Evolutionary conservation across 495 filamentous ascomycete species (phyloP).

Genomic region (Neurospora sp.): DNA sequence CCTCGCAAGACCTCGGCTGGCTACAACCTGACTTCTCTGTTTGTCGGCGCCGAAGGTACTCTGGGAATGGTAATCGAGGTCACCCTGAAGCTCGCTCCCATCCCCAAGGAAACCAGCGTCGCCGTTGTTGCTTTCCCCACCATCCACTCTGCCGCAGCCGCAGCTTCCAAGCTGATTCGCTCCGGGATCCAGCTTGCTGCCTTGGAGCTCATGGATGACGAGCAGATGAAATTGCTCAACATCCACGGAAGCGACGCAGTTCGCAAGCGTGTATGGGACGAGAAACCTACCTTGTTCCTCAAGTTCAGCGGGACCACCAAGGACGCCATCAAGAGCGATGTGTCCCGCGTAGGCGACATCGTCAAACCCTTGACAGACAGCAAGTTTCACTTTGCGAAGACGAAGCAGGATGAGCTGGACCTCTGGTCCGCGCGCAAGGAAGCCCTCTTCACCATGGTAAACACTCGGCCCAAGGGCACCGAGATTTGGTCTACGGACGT

Average conservation of each 20-base stretch:
- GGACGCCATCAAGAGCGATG: conserved; percentile 27
- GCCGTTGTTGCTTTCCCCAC: conserved; percentile 54
- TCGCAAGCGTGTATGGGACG: conserved; percentile 42
- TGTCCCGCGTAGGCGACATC: conserved; percentile 26
- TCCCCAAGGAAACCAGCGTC: conserved; percentile 53
- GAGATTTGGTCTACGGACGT: conserved; percentile 64
- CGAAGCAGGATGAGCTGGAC: conserved; percentile 47
- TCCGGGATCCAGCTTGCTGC: conserved; percentile 58
- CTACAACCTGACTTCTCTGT: conserved; percentile 73
- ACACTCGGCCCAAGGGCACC: conserved; percentile 35
- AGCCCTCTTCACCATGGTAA: conserved; percentile 49
- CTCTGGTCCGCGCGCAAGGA: conserved; percentile 63
- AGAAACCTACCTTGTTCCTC: conserved; percentile 62
- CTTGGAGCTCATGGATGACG: conserved; percentile 64
- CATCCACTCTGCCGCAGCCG: conserved; percentile 51
- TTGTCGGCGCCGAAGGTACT: conserved; percentile 89
- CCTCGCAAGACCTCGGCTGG: conserved; percentile 68
- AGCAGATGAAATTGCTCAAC: conserved; percentile 65
- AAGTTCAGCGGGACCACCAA: conserved; percentile 34
- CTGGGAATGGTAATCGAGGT: conserved; percentile 83
- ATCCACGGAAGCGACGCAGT: conserved; percentile 46
- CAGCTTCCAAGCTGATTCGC: conserved; percentile 53
- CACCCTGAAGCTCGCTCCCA: conserved; percentile 56
- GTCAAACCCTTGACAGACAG: conserved; percentile 36
- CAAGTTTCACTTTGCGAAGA: conserved; percentile 49